phyloP scores from a whole-genome alignment of 2,329 filamentous ascomycete species.

The Penicillium aurantiogriseum region DNA sequence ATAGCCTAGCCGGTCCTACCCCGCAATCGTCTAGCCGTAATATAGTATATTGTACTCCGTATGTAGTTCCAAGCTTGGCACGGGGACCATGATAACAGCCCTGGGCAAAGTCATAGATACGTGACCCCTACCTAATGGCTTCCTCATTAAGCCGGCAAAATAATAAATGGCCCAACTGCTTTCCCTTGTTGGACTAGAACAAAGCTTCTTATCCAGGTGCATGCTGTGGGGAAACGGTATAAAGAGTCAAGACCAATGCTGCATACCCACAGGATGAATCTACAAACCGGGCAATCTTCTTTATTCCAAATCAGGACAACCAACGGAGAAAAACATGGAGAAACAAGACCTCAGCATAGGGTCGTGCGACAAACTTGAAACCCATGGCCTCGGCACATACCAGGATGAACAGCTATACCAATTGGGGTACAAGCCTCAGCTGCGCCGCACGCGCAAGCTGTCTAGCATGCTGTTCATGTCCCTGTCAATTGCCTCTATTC shows the following conservation, averaged over 20 bases:
- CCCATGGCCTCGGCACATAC: conserved; percentile 1
- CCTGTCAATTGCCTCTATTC: conserved; percentile 40
- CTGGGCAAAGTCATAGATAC: not conserved
- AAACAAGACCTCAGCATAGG: not conserved
- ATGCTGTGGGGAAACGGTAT: conserved; percentile 1
- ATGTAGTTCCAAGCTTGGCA: not conserved
- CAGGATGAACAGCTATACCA: conserved; percentile 8
- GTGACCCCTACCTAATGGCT: not conserved
- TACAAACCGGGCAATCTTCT: not conserved
- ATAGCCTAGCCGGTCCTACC: not conserved
- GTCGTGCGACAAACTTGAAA: not conserved
- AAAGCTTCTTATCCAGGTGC: not conserved
- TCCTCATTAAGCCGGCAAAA: not conserved
- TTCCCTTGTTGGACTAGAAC: not conserved
- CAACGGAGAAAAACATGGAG: not conserved
- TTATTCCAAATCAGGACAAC: not conserved
- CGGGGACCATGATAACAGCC: not conserved
- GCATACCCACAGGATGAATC: not conserved
- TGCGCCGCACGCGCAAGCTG: conserved; percentile 8
- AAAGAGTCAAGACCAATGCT: not conserved
- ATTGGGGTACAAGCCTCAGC: conserved; percentile 10
- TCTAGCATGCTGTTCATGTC: conserved; percentile 15
- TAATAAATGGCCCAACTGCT: not conserved
- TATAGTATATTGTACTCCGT: too few species aligned
- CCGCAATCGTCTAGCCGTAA: not conserved